Evolutionary conservation across 1,284 basidiomycete genomes (phyloP), one percentile per base, ranked within the genome.

Genomic region (Sphaerobolus stellatus): DNA sequence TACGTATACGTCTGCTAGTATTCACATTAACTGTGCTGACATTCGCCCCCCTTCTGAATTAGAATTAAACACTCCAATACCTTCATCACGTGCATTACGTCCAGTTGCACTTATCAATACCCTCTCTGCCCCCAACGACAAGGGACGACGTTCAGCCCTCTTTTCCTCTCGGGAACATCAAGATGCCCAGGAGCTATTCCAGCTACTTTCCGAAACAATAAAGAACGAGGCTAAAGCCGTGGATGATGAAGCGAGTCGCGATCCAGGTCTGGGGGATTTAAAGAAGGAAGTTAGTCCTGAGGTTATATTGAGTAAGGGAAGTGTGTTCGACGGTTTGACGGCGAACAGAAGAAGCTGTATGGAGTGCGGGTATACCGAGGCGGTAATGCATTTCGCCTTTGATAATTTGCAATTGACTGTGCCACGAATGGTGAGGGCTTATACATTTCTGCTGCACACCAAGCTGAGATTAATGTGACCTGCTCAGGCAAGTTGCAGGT

Each of bases 161-260:
- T 86, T 96, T 64, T 82, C 82, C 56, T 92, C 90, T 1, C 83
- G 90, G 14, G 90, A 95, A 65, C 94, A 97, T 68, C 94, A 97
- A 72, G 94, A 97, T 68, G 94, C 94, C 2, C 94, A 97, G 64
- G 94, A 97, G 66, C 78, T 97, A n/a, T 96, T 95, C 71, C 86
- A 94, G 62, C 83, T 95, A 33, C 75, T 97, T 20, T 89, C 92
- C 1, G 92, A 94, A 66, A 90, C 85, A 44, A 79, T 96, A 61
- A 92, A 92, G 69, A 84, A 84, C 56, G 94, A 97, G 69, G 79
- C 84, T 5, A 66, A 71, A 1, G 76, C 81, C 1, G 78, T 92
- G 2, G 81, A 84, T 56, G 78, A 78, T 53, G 89, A 91, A 63
- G 79, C 76, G 4, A 72, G 75, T 46, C 75, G 82, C 27, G 88